Percentiles rank a stretch among this genome's conserved stretches.
Evolutionary conservation across 768 basidiomycete genomes (phyloP).

Genomic region (Royoungia palumana): DNA sequence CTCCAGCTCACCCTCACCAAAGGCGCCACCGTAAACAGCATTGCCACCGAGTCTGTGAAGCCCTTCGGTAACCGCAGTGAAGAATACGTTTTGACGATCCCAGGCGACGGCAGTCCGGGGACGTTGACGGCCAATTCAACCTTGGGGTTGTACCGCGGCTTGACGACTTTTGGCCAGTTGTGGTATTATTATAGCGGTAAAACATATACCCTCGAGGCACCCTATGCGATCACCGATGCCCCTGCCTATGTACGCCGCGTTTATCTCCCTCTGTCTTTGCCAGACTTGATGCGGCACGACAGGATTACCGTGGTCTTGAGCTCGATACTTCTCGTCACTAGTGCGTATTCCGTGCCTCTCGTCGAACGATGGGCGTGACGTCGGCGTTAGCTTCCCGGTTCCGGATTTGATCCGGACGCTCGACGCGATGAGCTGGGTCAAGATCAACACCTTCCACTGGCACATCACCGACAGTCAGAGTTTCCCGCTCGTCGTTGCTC

Average conservation of each 20-base stretch:
- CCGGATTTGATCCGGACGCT: slow-evolving; percentile 41
- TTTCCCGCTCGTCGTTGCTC: slow-evolving; percentile 67
- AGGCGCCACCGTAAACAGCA: slow-evolving; percentile 21
- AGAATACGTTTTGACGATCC: slow-evolving; percentile 41
- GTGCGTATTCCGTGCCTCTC: slow-evolving; percentile 19
- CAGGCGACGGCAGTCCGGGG: slow-evolving; percentile 34
- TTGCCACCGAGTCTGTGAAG: slow-evolving; percentile 35
- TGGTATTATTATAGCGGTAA: slow-evolving; percentile 39
- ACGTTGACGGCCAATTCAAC: slow-evolving; percentile 43
- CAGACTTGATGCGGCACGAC: background rate
- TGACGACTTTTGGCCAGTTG: slow-evolving; percentile 55
- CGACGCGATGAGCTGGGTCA: slow-evolving; percentile 53
- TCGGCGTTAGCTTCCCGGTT: slow-evolving; percentile 36
- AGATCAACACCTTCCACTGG: slow-evolving; percentile 77
- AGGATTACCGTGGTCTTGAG: slow-evolving; percentile 39
- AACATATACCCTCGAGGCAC: slow-evolving; percentile 40
- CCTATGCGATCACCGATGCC: slow-evolving; percentile 40
- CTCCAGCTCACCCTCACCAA: slow-evolving; percentile 27
- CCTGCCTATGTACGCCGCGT: slow-evolving; percentile 42
- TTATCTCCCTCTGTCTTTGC: no score
- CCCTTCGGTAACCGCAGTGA: slow-evolving; percentile 41
- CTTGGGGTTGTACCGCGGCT: slow-evolving; percentile 49
- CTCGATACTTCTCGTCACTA: slow-evolving; percentile 48
- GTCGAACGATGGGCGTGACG: background rate
- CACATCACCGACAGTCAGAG: slow-evolving; percentile 80